Base-by-base conservation (phyloP, 306 rosid species). In the Vigna mungo region DNA sequence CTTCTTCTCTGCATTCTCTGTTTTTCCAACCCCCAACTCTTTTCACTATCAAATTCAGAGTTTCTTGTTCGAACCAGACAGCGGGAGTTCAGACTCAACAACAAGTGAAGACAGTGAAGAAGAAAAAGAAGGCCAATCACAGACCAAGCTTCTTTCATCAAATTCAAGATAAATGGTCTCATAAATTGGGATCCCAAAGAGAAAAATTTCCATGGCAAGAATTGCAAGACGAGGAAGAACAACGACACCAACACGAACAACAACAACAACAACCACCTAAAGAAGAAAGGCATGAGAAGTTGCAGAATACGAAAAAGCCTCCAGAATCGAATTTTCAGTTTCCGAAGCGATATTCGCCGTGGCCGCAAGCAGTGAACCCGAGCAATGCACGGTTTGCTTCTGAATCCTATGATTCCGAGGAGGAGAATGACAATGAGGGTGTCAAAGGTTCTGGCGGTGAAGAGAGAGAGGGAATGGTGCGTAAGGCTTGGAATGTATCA, bases 81-180 rank as follows among this genome's bases (percentile, higher is more conserved):
- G 63, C 76, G 48, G 80, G 84, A 60, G 63, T 60, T 46, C 89
- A 85, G 21, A 72, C 85, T 41, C 85, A 74, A 43, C 67, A 61
- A 7, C 81, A 84, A 80, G 78, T 82, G 74, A 84, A 84, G 80
- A 84, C 39, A 53, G 15, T 75, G 2, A 84, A 62, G 83, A 93
- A 77, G 85, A 91, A 86, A 62, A 91, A 84, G 79, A 88, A 85
- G 78, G 86, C 82, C 71, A 87, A 68, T 73, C 84, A 81, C 20
- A 87, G 81, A 84, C 97, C 96, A n/a, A 92, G 98, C 84, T 94
- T 94, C 88, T 80, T 81, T 6, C 85, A 90, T 55, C 87, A 94
- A 87, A 89, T 94, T 78, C 89, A 71, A 25, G 78, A 82, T 27
- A 94, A 94, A 82, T 94, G 98, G 98, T 88, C 93, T 2, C 81